Evolutionary conservation across 1,284 basidiomycete species (phyloP).

Genomic region (Boletus mariae): DNA sequence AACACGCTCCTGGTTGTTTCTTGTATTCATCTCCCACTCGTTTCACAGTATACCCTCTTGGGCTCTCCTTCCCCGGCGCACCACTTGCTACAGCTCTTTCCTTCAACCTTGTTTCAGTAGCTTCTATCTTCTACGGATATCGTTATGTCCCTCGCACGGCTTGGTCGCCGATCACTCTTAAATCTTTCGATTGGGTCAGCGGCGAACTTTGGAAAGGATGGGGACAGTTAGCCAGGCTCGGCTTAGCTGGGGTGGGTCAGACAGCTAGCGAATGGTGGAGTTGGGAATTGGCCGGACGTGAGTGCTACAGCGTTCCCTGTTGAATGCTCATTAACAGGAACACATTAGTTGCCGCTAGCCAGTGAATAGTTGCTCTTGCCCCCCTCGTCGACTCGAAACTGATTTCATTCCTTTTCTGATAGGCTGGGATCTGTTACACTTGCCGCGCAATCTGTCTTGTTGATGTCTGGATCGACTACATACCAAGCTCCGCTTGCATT

Average conservation of each 20-base stretch:
- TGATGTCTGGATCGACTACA: constrained; percentile 72
- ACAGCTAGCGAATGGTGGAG: constrained; percentile 88
- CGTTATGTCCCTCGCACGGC: constrained; percentile 73
- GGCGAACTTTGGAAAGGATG: constrained; percentile 67
- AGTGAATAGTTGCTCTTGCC: constrained; percentile 36
- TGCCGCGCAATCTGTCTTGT: constrained; percentile 72
- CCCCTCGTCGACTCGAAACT: neutral
- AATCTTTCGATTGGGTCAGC: constrained; percentile 58
- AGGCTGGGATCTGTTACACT: constrained; percentile 59
- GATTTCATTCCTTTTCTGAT: neutral
- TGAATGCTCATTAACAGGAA: neutral
- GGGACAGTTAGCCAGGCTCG: constrained; percentile 69
- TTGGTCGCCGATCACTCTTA: constrained; percentile 42
- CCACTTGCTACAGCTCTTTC: constrained; percentile 88
- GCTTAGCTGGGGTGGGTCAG: constrained; percentile 70
- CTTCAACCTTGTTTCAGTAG: constrained; percentile 78
- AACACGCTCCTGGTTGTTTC: neutral
- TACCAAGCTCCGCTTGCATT: constrained; percentile 86
- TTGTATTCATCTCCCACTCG: constrained; percentile 3
- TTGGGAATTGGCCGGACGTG: constrained; percentile 74
- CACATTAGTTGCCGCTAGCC: constrained; percentile 52
- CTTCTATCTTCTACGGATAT: constrained; percentile 72
- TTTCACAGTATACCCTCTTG: constrained; percentile 71
- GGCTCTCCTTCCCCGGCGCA: constrained; percentile 91
- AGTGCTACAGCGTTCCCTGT: constrained; percentile 23